A percentile compares a stretch with the other conserved stretches of the same genome.
Evolutionary conservation across 2,329 filamentous ascomycete genomes (phyloP).

Genomic region (Ophiocordyceps australis): DNA sequence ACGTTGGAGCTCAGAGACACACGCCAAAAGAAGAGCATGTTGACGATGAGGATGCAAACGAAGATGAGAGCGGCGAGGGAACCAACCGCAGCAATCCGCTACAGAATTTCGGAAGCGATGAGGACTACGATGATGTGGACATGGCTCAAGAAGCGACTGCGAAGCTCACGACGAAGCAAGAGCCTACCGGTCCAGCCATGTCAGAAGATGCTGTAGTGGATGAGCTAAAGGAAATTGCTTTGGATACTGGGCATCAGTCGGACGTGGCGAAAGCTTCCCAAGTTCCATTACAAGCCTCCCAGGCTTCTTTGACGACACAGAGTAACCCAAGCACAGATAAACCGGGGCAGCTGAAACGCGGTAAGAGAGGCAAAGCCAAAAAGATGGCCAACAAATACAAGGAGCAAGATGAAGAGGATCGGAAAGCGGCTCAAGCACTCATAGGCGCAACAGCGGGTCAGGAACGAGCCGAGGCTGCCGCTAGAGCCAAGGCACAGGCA

Average conservation of each 20-base stretch:
- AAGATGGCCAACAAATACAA: slow-evolving; percentile 83
- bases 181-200: slow-evolving; percentile 2
- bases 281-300: slow-evolving; percentile 4
- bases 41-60: slow-evolving; percentile 13
- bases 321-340: slow-evolving; percentile 10
- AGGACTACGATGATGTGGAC: slow-evolving; percentile 10
- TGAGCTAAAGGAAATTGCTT: too few species aligned
- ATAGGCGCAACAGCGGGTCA: slow-evolving; percentile 58
- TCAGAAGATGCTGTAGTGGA: slow-evolving; percentile 4
- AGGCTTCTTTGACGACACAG: slow-evolving; percentile 1
- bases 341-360: slow-evolving; percentile 38
- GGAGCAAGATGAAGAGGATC: slow-evolving; percentile 87
- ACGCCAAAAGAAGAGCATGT: too few species aligned
- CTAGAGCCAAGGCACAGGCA: slow-evolving; percentile 51
- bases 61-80: slow-evolving; percentile 9
- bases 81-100: slow-evolving; percentile 18
- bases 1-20: too few species aligned
- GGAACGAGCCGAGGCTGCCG: slow-evolving; percentile 50
- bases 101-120: slow-evolving; percentile 10
- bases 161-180: slow-evolving; percentile 7
- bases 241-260: too few species aligned
- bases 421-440: slow-evolving; percentile 64
- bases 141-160: slow-evolving; percentile 8
- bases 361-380: slow-evolving; percentile 69
- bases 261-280: slow-evolving; percentile 5